Evolutionary conservation across 164 flowering plant species (phyloP), one percentile per base, ranked within the genome.

Genomic region (Dillenia suffruticosa): DNA sequence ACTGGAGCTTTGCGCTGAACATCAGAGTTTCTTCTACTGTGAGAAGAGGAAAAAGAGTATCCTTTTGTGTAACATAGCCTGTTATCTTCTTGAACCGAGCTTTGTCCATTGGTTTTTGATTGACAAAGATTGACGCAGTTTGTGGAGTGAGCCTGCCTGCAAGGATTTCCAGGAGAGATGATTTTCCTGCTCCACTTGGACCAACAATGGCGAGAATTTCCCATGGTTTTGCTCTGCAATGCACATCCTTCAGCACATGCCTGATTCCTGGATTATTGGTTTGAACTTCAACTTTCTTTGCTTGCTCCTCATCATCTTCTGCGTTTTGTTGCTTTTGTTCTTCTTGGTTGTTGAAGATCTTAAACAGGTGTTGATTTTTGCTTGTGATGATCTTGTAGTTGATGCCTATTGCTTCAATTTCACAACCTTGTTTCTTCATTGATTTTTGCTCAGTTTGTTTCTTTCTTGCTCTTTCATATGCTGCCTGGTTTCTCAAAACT

Each of bases 141-240:
- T 78, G 78, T 5, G 93, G 91, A 10, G 64, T 51, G 54, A 82
- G 55, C 64, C 73, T 79, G 0, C 96, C 95, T 2, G 96, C 89
- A 0, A 92, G 76, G 66, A 90, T 75, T 57, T 89, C 93, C 9
- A 92, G 78, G 14, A 92, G 74, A 1, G 90, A 80, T 2, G 98
- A 92, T 43, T 92, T 92, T 46, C 98, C 96, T 19, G 98, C 96
- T 9, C 98, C 96, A 52, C 98, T 92, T 5, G 98, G 98, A 15
- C 98, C 96, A 5, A 92, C 91, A 40, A 92, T 85, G 65, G 98
- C 96, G 1, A 85, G 83, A 22, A 92, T 76, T 55, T 92, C 96
- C 91, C 92, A 86, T 57, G 98, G 91, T 56, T 81, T 89, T 1
- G 96, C 98, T 1, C 62, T 57, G 65, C 85, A 86, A 60, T 52